Base-by-base conservation (phyloP, 805 yeast species). In the Kodamaea kakaduensis region DNA sequence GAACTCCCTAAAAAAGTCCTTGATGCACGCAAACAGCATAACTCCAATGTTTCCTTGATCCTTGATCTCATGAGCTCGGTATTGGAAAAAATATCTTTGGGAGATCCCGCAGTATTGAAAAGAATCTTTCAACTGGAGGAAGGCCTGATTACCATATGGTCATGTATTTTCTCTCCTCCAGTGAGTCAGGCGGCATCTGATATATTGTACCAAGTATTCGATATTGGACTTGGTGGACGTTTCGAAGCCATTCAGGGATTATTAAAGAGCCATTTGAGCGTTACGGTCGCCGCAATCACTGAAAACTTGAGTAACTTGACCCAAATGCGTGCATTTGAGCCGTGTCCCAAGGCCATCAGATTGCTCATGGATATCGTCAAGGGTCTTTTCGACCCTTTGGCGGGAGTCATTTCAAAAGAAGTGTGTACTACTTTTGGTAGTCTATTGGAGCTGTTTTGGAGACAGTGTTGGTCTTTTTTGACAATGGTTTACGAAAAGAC, bases 291-390 rank as follows among this genome's bases (percentile, higher is more conserved):
- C 3, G 76, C 87, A 0, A 61, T 77, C 17, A 71, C 64, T 37
- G 48, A 50, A 3, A 73, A 73, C 24, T 46, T 84, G 31, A 47
- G 61, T 3, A 63, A 59, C 31, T 61, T 79, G 36, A 70, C 69
- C 4, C 47, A 56, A 9, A 58, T 77, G 40, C 69, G 66, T 20
- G 74, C 73, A 24, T 81, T 67, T 50, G 88, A 83, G 36, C 87
- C 89, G 1, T 77, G 84, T 42, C 88, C 89, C 1, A 75, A 84
- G 44, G 80, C 83, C 2, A 78, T 86, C 2, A 69, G 84, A 46
- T 77, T 86, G 7, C 51, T 84, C 26, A 81, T 83, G 78, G 96
- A 89, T 60, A 68, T 88, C 4, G 54, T 77, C 3, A 68, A 69
- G 12, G 74, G 80, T 0, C 61, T 86, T 31, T 69, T 76, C 29